phyloP scores from a whole-genome alignment of 345 rosid genomes.

The Sonneratia caseolaris region DNA sequence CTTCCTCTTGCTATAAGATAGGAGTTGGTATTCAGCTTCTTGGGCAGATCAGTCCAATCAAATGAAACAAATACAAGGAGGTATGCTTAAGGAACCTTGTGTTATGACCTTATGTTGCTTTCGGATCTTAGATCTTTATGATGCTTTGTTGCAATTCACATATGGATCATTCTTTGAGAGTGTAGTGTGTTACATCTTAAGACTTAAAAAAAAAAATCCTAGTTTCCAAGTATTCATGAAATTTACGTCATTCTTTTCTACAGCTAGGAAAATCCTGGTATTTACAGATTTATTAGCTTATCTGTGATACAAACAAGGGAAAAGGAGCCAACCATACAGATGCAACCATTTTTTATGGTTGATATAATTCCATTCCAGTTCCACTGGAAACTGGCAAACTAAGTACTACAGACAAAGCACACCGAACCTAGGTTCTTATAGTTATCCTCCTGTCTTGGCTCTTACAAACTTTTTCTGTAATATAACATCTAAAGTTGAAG shows the following conservation, averaged over 20 bases:
- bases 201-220: neutral
- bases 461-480: neutral
- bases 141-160: neutral
- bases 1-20: neutral
- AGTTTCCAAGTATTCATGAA: neutral
- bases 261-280: neutral
- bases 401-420: too few relatives aligned
- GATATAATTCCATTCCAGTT: neutral
- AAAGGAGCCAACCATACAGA: neutral
- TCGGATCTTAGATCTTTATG: neutral
- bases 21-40: neutral
- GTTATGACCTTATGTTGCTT: neutral
- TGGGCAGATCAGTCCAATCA: neutral
- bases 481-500: slow-evolving; percentile 26
- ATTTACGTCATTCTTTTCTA: neutral
- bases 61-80: neutral
- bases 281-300: neutral
- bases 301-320: neutral
- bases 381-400: neutral
- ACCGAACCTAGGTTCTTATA: neutral
- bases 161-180: neutral
- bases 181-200: neutral
- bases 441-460: neutral
- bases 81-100: neutral
- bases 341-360: neutral